A percentile compares a stretch with the other conserved stretches of the same genome.
phyloP scores from a whole-genome alignment of 495 filamentous ascomycete genomes.

The Penicillium odoratum region DNA sequence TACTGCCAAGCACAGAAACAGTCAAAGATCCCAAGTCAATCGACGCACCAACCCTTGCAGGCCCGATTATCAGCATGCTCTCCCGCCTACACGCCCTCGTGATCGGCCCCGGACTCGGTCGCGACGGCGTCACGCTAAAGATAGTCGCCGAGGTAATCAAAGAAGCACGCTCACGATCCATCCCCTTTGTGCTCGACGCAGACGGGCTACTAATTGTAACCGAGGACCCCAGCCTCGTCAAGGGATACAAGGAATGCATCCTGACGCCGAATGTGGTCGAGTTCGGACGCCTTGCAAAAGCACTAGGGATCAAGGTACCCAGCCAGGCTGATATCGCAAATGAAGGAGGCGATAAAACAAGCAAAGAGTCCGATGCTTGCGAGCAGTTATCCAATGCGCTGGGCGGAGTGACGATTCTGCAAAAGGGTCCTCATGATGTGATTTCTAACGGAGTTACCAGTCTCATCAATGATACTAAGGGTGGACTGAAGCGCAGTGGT shows the following conservation, averaged over 20 bases:
- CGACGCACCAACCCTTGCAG: conserved; percentile 60
- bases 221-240: conserved; percentile 71
- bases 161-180: conserved; percentile 68
- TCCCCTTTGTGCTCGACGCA: conserved; percentile 89
- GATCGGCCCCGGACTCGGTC: conserved; percentile 87
- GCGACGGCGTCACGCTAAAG: conserved; percentile 86
- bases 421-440: conserved; percentile 85
- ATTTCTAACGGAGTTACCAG: conserved; percentile 81
- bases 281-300: conserved; percentile 78
- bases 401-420: conserved; percentile 85
- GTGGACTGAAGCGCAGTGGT: conserved; percentile 86
- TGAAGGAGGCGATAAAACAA: conserved; percentile 42
- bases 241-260: conserved; percentile 80
- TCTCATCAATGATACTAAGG: conserved; percentile 68
- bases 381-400: conserved; percentile 72
- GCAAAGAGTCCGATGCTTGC: conserved; percentile 56
- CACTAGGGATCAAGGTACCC: conserved; percentile 58
- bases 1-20: conserved; percentile 72
- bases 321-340: conserved; percentile 45
- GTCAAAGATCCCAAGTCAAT: conserved; percentile 41
- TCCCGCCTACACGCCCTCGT: conserved; percentile 88
- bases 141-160: conserved; percentile 77
- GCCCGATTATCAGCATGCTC: conserved; percentile 77
- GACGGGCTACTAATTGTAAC: conserved; percentile 82
- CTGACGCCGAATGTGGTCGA: conserved; percentile 94